Conservation (phyloP, 2,329 filamentous ascomycete species). For the Colletotrichum godetiae region DNA sequence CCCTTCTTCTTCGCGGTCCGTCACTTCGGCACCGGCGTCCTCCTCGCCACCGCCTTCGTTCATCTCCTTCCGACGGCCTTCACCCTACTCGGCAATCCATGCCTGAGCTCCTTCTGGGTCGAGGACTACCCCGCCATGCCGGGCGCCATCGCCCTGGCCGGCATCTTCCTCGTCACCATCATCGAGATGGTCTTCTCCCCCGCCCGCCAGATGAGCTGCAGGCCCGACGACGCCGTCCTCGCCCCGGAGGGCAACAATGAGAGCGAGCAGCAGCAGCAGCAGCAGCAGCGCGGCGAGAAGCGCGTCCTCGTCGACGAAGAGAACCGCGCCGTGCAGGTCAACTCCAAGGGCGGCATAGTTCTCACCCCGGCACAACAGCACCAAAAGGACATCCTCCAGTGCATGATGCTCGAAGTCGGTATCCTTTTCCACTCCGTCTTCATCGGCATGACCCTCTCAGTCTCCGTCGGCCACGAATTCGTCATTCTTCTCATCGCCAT, state of each 20-base stretch:
- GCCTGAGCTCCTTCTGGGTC: slow-evolving; percentile 81
- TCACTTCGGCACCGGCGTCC: slow-evolving; percentile 83
- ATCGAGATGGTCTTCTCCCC: slow-evolving; percentile 78
- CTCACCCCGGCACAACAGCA: slow-evolving; percentile 64
- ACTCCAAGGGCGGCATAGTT: slow-evolving; percentile 29
- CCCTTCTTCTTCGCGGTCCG: slow-evolving; percentile 67
- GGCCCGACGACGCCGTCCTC: slow-evolving; percentile 42
- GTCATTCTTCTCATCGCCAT: slow-evolving; percentile 84
- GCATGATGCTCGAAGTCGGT: slow-evolving; percentile 81
- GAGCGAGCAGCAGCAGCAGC: background rate
- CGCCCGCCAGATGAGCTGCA: slow-evolving; percentile 43
- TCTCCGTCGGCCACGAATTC: slow-evolving; percentile 80
- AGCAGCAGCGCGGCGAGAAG: background rate
- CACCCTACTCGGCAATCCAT: slow-evolving; percentile 70
- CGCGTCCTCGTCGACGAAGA: slow-evolving; percentile 22
- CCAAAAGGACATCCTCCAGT: slow-evolving; percentile 78
- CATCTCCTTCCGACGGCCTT: slow-evolving; percentile 78
- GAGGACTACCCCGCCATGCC: slow-evolving; percentile 80
- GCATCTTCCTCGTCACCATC: slow-evolving; percentile 81
- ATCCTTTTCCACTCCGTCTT: slow-evolving; percentile 85
- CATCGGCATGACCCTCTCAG: slow-evolving; percentile 85
- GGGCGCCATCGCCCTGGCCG: slow-evolving; percentile 82
- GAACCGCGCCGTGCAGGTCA: background rate
- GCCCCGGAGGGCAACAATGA: slow-evolving; percentile 10
- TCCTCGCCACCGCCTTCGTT: slow-evolving; percentile 81